Evolutionary conservation across 1,284 basidiomycete species (phyloP).

Genomic region (Pseudozyma flocculosa): DNA sequence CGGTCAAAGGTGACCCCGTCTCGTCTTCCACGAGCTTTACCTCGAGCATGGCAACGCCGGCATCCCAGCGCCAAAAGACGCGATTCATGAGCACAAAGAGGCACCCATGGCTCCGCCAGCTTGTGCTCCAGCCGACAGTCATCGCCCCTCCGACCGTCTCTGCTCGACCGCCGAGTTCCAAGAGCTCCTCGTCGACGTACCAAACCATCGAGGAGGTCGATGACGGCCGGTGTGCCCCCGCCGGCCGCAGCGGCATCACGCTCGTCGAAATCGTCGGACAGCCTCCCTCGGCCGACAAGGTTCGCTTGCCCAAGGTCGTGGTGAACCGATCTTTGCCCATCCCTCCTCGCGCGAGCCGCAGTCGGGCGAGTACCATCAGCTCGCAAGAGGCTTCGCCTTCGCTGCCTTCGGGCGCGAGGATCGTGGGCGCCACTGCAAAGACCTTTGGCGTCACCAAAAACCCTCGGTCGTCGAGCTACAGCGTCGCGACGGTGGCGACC

Average conservation of each 20-base stretch:
- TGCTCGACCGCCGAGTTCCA: neutral
- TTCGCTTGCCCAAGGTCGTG: too few species aligned
- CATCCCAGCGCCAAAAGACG: too few species aligned
- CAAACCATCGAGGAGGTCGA: neutral
- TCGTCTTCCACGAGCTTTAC: too few species aligned
- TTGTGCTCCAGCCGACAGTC: neutral
- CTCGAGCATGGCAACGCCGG: too few species aligned
- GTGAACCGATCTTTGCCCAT: slow-evolving; percentile 29
- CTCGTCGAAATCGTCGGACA: neutral
- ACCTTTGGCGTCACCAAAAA: slow-evolving; percentile 20
- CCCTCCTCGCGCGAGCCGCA: slow-evolving; percentile 20
- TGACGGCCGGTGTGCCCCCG: too few species aligned
- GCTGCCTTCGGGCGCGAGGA: slow-evolving; percentile 23
- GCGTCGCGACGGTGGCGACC: slow-evolving; percentile 22
- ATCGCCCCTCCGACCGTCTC: too few species aligned
- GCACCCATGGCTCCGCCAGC: neutral
- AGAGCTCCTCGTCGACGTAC: neutral
- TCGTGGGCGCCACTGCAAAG: slow-evolving; percentile 6
- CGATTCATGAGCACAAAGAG: neutral
- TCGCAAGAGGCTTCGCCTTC: slow-evolving; percentile 25
- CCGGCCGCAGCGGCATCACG: too few species aligned
- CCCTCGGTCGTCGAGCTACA: slow-evolving; percentile 1
- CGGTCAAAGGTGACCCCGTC: too few species aligned
- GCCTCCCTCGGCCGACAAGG: neutral
- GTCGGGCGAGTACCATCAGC: slow-evolving; percentile 30